Evolutionary conservation across 1,139 yeast species (phyloP).

Genomic region (Dujonia santamariae): DNA sequence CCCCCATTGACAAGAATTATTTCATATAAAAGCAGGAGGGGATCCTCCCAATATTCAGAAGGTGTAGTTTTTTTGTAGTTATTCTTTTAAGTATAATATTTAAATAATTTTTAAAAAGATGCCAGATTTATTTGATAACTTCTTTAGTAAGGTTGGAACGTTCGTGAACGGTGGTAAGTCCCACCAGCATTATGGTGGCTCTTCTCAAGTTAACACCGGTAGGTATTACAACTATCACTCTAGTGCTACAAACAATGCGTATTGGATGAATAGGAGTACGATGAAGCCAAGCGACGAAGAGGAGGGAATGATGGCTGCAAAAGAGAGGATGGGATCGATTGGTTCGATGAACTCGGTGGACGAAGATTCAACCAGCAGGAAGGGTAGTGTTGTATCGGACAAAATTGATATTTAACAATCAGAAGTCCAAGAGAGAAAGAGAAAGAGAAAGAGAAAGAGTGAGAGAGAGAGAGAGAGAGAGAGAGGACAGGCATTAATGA

Average conservation of each 20-base stretch:
- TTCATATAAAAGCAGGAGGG: too few relatives aligned
- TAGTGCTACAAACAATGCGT: slow-evolving; percentile 36
- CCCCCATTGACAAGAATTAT: too few relatives aligned
- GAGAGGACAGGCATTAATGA: too few relatives aligned
- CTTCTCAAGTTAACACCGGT: slow-evolving; percentile 38
- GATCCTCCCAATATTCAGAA: too few relatives aligned
- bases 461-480: too few relatives aligned
- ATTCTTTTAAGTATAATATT: too few relatives aligned
- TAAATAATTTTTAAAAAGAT: slow-evolving; percentile 20
- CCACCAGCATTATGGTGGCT: slow-evolving; percentile 27
- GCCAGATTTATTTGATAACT: slow-evolving; percentile 46
- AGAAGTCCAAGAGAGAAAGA: too few relatives aligned
- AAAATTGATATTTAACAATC: slow-evolving; percentile 10
- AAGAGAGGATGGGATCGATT: slow-evolving; percentile 21
- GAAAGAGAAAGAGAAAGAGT: too few relatives aligned
- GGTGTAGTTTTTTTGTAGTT: too few relatives aligned
- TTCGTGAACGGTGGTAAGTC: slow-evolving; percentile 35
- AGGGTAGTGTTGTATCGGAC: slow-evolving; percentile 15
- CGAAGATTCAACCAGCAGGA: slow-evolving; percentile 15
- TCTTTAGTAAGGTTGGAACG: slow-evolving; percentile 30
- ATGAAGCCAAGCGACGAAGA: slow-evolving; percentile 2
- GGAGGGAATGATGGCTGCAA: slow-evolving; percentile 6
- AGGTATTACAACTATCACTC: slow-evolving; percentile 35
- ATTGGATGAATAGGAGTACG: slow-evolving; percentile 33
- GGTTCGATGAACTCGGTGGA: slow-evolving; percentile 14